Percentiles rank a stretch among this genome's conserved stretches.
phyloP scores from a whole-genome alignment of 2,329 filamentous ascomycete species.

The Metarhizium humberi region DNA sequence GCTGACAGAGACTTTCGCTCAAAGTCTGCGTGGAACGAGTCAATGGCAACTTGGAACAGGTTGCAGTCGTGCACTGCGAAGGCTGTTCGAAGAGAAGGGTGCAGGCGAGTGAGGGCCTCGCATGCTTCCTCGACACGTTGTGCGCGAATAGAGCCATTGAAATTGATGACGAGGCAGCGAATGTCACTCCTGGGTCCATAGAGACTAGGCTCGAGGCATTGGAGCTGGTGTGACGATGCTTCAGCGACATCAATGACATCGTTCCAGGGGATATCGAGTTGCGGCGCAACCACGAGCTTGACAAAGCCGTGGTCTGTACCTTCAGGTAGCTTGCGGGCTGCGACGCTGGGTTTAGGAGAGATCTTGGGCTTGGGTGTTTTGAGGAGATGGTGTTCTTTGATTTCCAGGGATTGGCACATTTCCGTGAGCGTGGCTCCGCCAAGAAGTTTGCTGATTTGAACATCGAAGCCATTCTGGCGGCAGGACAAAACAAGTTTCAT shows the following conservation, averaged over 20 bases:
- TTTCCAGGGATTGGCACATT: constrained; percentile 27
- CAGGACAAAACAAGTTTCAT: constrained; percentile 34
- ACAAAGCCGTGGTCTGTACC: constrained; percentile 24
- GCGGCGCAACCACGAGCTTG: constrained; percentile 30
- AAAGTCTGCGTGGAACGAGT: constrained; percentile 33
- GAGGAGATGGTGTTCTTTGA: constrained; percentile 4
- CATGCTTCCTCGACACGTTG: constrained; percentile 38
- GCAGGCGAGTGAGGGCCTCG: constrained; percentile 30
- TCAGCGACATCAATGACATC: constrained; percentile 39
- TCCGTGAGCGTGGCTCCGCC: constrained; percentile 32
- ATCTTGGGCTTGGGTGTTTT: not conserved
- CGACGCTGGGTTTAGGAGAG: constrained; percentile 5
- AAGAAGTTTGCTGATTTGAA: constrained; percentile 35
- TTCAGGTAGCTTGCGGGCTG: constrained; percentile 5
- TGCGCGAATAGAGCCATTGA: constrained; percentile 32
- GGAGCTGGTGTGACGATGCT: constrained; percentile 37
- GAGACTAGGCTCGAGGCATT: constrained; percentile 38
- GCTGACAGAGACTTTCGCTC: constrained; percentile 29
- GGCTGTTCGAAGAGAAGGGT: constrained; percentile 44
- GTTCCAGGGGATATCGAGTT: constrained; percentile 30
- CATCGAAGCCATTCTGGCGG: constrained; percentile 29
- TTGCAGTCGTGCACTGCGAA: constrained; percentile 38
- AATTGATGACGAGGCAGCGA: constrained; percentile 38
- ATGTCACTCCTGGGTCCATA: constrained; percentile 34
- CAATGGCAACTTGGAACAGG: constrained; percentile 39